Percentiles rank a stretch among this genome's conserved stretches.
Evolutionary conservation across 495 filamentous ascomycete species (phyloP).

Genomic region (Daldinia caldariorum): DNA sequence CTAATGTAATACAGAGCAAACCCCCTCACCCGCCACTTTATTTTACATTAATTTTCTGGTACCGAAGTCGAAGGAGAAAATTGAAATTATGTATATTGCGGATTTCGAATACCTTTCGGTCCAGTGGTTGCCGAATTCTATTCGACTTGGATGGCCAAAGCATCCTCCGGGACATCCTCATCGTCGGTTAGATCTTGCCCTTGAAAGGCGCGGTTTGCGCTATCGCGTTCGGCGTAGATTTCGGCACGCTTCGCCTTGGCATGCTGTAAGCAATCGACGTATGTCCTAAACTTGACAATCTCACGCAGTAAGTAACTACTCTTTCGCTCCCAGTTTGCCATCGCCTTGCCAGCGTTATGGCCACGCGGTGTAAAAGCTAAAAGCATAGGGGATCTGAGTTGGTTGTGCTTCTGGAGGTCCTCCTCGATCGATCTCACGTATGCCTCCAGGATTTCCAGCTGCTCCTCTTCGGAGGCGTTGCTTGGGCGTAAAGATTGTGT

Average conservation of each 20-base stretch:
- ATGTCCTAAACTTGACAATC: slow-evolving; percentile 95
- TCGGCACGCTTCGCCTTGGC: slow-evolving; percentile 55
- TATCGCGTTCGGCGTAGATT: slow-evolving; percentile 61
- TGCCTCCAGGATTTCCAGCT: slow-evolving; percentile 74
- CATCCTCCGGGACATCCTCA: slow-evolving; percentile 26
- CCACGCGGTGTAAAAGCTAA: slow-evolving; percentile 90
- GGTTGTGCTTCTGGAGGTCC: slow-evolving; percentile 87
- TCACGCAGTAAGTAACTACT: slow-evolving; percentile 90
- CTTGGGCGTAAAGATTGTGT: slow-evolving; percentile 87
- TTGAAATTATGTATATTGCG: slow-evolving; percentile 9
- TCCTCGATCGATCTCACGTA: slow-evolving; percentile 90
- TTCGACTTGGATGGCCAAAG: slow-evolving; percentile 22
- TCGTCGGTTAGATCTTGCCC: slow-evolving; percentile 51
- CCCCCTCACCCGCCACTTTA: background rate
- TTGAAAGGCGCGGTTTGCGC: slow-evolving; percentile 50
- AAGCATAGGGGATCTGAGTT: slow-evolving; percentile 83
- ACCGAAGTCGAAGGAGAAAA: slow-evolving; percentile 10
- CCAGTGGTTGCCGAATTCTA: slow-evolving; percentile 2
- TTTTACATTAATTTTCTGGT: slow-evolving; percentile 5
- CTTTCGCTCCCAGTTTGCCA: slow-evolving; percentile 97
- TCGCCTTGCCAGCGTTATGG: slow-evolving; percentile 79
- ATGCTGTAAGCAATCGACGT: slow-evolving; percentile 78
- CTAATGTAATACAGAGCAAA: slow-evolving; percentile 26
- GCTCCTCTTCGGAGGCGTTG: slow-evolving; percentile 78
- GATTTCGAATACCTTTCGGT: background rate